Base-by-base conservation (phyloP, 441 rosid species). In the Dalechampia spathulata region DNA sequence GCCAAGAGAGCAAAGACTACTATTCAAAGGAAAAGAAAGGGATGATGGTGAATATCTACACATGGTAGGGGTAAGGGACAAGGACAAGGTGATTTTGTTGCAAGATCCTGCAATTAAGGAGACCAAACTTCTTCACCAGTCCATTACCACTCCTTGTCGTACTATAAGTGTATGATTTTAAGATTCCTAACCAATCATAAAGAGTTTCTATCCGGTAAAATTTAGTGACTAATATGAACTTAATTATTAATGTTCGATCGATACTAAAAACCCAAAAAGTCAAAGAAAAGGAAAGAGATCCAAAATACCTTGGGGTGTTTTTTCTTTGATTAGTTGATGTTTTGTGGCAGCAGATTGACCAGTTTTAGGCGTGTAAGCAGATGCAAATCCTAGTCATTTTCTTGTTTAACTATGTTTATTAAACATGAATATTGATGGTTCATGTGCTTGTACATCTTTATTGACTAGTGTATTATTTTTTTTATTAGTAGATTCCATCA, bases 11-110 rank as follows among this genome's bases (percentile, higher is more conserved):
- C 96, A 89, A 47, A 76, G 96, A 68, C 46, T 89, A 30, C 25
- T 89, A 51, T 92, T 75, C 90, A 86, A 73, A 74, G 96, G 99
- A 46, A 89, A 82, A 69, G 92, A 92, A 60, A 85, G 87, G 68
- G 99, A 82, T 15, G 82, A 85, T 54, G 27, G 56, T 34, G 99
- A 89, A 53, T 78, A 66, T 63, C 55, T 92, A 60, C 96, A 89
- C 90, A 89, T 92, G 94, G 86, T 85, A 38, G 99, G 99, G 10
- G 88, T 92, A 55, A 72, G 77, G 53, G 96, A 89, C 72, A 83
- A 80, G 63, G 86, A 88, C 76, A 88, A 88, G 57, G 78, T 92
- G 37, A 62, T 92, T 28, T 48, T 92, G 68, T 61, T 92, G 53
- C 77, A 92, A 71, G 90, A 88, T 79, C 99, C 96, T 20, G 87